These are phyloP conservation scores for Trametes sanguinea DNA, from an alignment of 768 basidiomycete genomes.

Conservation along the genomic window DNA sequence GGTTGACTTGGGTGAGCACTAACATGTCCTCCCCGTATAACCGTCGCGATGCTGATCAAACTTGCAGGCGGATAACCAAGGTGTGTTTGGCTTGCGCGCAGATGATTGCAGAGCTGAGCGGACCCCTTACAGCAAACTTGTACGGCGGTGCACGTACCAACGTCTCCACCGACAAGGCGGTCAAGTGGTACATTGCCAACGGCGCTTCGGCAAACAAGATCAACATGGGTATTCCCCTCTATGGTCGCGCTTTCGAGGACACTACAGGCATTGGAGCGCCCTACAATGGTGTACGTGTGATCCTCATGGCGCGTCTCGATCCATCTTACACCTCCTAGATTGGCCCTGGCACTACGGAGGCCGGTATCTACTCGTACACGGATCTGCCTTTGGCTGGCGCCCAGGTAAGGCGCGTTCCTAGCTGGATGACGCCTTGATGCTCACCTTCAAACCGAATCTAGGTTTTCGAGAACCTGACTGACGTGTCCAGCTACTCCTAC, in stretches of 20 bases:
- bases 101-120: neutral
- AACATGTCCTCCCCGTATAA: neutral
- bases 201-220: slow-evolving; percentile 72
- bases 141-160: slow-evolving; percentile 65
- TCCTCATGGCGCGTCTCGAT: neutral
- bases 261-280: slow-evolving; percentile 67
- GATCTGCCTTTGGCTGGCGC: slow-evolving; percentile 55
- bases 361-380: slow-evolving; percentile 79
- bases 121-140: slow-evolving; percentile 49
- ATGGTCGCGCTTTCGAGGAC: slow-evolving; percentile 75
- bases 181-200: slow-evolving; percentile 57
- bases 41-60: neutral
- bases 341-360: slow-evolving; percentile 70
- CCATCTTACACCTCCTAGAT: slow-evolving; percentile 41
- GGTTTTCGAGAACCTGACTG: slow-evolving; percentile 63
- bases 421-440: neutral
- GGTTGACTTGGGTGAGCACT: slow-evolving; percentile 44
- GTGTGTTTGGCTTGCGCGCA: neutral
- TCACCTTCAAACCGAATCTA: neutral
- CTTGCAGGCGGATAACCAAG: slow-evolving; percentile 49
- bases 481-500: slow-evolving; percentile 78
- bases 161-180: slow-evolving; percentile 69
- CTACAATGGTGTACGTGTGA: slow-evolving; percentile 60
- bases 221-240: slow-evolving; percentile 77
- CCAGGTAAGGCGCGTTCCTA: neutral